Conservation (phyloP, 192 early-diverging fungal genomes). For the Gryganskiella cystojenkinii region DNA sequence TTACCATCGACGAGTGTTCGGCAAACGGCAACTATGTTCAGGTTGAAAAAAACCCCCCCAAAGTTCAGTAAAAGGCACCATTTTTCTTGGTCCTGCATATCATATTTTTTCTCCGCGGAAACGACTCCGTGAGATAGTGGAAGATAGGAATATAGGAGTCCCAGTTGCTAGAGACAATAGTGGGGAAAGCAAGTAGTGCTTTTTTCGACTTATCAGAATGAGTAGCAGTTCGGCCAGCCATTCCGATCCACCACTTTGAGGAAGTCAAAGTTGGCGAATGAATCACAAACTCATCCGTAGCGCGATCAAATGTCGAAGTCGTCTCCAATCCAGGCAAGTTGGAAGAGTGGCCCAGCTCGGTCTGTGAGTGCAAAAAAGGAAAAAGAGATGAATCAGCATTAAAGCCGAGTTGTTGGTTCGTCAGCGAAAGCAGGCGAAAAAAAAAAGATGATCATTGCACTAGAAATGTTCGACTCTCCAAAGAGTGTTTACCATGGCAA, state of each 20-base stretch:
- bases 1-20: constrained; percentile 69
- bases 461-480: no score
- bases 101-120: neutral
- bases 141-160: neutral
- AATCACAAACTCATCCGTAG: constrained; percentile 68
- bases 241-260: constrained; percentile 79
- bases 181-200: no score
- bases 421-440: no score
- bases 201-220: constrained; percentile 56
- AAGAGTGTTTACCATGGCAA: constrained; percentile 66
- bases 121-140: neutral
- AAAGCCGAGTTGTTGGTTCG: no score
- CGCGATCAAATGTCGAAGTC: constrained; percentile 67
- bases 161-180: no score
- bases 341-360: constrained; percentile 72
- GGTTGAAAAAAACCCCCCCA: neutral
- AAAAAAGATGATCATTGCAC: no score
- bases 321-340: constrained; percentile 73
- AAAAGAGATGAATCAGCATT: neutral
- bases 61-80: no score
- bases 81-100: no score
- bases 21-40: constrained; percentile 57
- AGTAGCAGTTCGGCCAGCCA: constrained; percentile 70
- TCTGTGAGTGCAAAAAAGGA: constrained; percentile 46
- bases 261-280: constrained; percentile 68